Conservation (phyloP, 495 filamentous ascomycete genomes). For the Trichoderma asperelloides region DNA sequence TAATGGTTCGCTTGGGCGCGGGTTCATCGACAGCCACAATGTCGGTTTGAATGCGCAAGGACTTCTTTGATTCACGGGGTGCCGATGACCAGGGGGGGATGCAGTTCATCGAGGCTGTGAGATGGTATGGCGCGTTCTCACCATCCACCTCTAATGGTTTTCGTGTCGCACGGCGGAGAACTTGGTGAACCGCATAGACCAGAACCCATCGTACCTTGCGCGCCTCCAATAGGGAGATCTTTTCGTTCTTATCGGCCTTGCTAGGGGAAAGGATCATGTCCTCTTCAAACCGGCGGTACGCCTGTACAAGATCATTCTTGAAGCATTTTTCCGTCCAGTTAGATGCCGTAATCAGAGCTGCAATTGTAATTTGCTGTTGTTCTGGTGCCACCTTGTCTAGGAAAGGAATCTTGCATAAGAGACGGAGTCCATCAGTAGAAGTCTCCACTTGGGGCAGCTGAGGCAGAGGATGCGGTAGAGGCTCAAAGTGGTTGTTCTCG, state of each 20-base stretch:
- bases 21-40: conserved; percentile 9
- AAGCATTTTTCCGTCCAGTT: conserved; percentile 26
- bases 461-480: conserved; percentile 50
- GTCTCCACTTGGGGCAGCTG: conserved; percentile 40
- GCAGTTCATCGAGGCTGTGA: conserved; percentile 29
- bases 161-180: conserved; percentile 42
- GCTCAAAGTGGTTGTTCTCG: conserved; percentile 37
- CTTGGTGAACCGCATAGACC: conserved; percentile 60
- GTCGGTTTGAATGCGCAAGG: conserved; percentile 19
- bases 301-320: conserved; percentile 31
- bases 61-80: conserved; percentile 12
- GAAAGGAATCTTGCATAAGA: background rate
- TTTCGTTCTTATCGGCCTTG: conserved; percentile 31
- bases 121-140: conserved; percentile 29
- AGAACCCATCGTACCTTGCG: conserved; percentile 64
- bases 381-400: conserved; percentile 25
- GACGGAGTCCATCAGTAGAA: conserved; percentile 9
- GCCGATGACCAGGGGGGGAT: conserved; percentile 33
- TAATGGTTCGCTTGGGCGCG: background rate
- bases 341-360: conserved; percentile 32
- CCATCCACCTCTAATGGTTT: conserved; percentile 30
- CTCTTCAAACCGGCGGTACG: conserved; percentile 40
- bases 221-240: conserved; percentile 41
- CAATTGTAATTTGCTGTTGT: conserved; percentile 24
- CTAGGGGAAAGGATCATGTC: conserved; percentile 26